These are phyloP conservation scores for Erodium texanum DNA, from an alignment of 441 rosid genomes.

Conservation along the genomic window DNA sequence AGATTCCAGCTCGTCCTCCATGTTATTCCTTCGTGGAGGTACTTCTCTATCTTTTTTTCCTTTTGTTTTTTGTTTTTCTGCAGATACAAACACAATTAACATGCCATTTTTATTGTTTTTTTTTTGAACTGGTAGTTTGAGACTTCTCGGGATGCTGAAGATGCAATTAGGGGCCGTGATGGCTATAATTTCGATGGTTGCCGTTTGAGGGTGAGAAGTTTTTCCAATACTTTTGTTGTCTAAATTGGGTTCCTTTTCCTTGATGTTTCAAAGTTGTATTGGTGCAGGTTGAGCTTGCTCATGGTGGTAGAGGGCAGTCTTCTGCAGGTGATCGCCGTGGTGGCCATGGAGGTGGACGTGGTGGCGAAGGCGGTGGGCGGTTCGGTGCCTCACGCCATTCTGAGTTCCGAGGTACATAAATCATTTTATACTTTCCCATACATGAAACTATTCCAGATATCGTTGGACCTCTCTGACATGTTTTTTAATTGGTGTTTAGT, in stretches of 20 bases:
- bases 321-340: conserved; percentile 79
- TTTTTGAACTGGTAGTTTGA: conserved; percentile 49
- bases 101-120: conserved; percentile 7
- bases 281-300: conserved; percentile 90
- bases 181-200: conserved; percentile 91
- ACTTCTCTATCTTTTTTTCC: conserved; percentile 5
- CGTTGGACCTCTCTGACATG: neutral
- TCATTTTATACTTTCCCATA: neutral
- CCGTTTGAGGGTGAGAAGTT: conserved; percentile 59
- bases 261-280: conserved; percentile 13
- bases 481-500: conserved; percentile 21
- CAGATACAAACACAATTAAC: conserved; percentile 1
- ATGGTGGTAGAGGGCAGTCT: conserved; percentile 81
- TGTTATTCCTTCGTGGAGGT: conserved; percentile 95
- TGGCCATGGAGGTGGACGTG: conserved; percentile 45
- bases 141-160: conserved; percentile 79
- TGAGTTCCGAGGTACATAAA: conserved; percentile 66
- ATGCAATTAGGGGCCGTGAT: conserved; percentile 88
- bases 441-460: neutral
- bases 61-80: neutral
- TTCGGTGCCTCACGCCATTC: conserved; percentile 73
- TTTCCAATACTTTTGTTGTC: conserved; percentile 11
- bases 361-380: conserved; percentile 40
- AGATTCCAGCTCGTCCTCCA: conserved; percentile 92
- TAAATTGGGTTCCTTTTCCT: neutral